Conservation (phyloP, 2,329 filamentous ascomycete genomes). For the Didymella pomorum region DNA sequence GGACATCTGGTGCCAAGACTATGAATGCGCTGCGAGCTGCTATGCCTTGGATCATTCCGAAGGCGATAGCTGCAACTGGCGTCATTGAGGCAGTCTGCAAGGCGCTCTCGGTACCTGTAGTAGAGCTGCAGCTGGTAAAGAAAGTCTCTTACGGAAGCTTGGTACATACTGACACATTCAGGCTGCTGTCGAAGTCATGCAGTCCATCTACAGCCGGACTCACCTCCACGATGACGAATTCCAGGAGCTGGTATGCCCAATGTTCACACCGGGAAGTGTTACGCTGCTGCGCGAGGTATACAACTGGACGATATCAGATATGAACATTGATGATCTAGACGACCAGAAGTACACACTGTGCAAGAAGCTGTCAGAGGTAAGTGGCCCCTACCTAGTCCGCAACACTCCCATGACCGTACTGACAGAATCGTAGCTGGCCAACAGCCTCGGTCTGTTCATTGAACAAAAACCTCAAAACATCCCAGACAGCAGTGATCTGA, state of each 20-base stretch:
- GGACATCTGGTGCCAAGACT: slow-evolving; percentile 75
- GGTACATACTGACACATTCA: slow-evolving; percentile 32
- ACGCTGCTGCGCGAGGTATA: slow-evolving; percentile 76
- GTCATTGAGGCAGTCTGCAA: slow-evolving; percentile 51
- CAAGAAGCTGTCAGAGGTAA: slow-evolving; percentile 92
- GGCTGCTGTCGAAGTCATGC: slow-evolving; percentile 78
- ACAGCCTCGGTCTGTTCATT: slow-evolving; percentile 83
- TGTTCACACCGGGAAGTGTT: slow-evolving; percentile 77
- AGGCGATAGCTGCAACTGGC: slow-evolving; percentile 70
- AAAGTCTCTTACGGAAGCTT: background rate
- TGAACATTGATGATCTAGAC: slow-evolving; percentile 82
- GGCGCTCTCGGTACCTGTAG: slow-evolving; percentile 49
- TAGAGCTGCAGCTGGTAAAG: slow-evolving; percentile 47
- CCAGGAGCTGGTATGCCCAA: slow-evolving; percentile 76
- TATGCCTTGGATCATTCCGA: slow-evolving; percentile 87
- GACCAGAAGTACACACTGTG: slow-evolving; percentile 90
- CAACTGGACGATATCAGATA: slow-evolving; percentile 79
- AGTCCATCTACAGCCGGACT: slow-evolving; percentile 77
- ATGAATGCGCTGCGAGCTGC: slow-evolving; percentile 79
- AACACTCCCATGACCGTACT: slow-evolving; percentile 26
- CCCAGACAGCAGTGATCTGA: slow-evolving; percentile 71
- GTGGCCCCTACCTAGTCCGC: slow-evolving; percentile 19
- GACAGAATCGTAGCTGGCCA: slow-evolving; percentile 70
- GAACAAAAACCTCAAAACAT: slow-evolving; percentile 77
- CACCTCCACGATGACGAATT: slow-evolving; percentile 82